phyloP scores from a whole-genome alignment of 1,139 yeast genomes.

The Lodderomyces elongisporus region DNA sequence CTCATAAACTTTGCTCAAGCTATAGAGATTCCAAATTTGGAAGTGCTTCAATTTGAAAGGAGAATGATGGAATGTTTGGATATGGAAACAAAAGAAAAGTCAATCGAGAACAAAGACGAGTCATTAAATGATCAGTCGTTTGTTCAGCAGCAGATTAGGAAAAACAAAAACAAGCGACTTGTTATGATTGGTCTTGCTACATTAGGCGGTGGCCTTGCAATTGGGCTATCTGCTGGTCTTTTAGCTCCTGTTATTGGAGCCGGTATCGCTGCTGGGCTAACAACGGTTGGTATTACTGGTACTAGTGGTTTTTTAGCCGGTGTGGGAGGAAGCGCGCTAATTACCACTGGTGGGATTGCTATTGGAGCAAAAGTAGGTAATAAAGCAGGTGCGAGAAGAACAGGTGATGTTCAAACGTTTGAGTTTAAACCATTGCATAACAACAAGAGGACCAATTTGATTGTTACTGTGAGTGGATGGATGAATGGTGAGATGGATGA shows the following conservation, averaged over 20 bases:
- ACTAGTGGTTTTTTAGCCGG: constrained; percentile 92
- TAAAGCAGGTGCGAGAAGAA: constrained; percentile 77
- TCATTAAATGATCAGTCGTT: constrained; percentile 71
- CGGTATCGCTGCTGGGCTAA: constrained; percentile 93
- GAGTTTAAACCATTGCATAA: constrained; percentile 91
- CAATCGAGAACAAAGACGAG: constrained; percentile 57
- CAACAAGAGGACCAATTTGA: constrained; percentile 79
- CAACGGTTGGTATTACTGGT: constrained; percentile 91
- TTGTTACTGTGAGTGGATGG: constrained; percentile 97
- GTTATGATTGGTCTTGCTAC: constrained; percentile 94
- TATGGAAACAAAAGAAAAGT: constrained; percentile 61
- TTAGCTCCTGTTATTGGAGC: constrained; percentile 98
- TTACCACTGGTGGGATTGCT: constrained; percentile 87
- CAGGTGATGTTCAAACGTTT: constrained; percentile 90
- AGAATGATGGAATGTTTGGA: constrained; percentile 87
- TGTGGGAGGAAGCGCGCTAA: constrained; percentile 93
- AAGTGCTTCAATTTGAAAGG: constrained; percentile 83
- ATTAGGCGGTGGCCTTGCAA: constrained; percentile 91
- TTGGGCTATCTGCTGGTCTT: constrained; percentile 92
- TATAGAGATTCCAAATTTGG: constrained; percentile 56
- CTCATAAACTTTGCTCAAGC: constrained; percentile 60
- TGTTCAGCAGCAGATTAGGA: constrained; percentile 63
- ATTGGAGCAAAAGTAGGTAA: constrained; percentile 89
- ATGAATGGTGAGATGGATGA: constrained; percentile 95
- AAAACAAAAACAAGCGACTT: constrained; percentile 60